Evolutionary conservation across 2,329 filamentous ascomycete species (phyloP), one percentile per base, ranked within the genome.

Genomic region (Massarina eburnea): DNA sequence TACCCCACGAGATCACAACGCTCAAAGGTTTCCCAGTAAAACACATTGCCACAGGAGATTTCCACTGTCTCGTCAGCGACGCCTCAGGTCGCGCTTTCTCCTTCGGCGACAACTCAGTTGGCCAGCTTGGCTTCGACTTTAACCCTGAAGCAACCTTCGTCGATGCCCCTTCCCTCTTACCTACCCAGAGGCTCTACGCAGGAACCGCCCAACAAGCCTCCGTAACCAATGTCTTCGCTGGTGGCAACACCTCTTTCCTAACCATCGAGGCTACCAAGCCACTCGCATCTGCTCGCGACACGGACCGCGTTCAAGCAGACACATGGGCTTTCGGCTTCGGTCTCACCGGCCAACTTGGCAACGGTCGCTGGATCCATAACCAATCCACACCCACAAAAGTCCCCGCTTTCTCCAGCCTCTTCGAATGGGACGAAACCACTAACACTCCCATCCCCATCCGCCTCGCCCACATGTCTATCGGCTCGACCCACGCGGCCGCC

Each of bases 61-160:
- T 85, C 55, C 94, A 99, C 72, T 95, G 90, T 3, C 73, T 95
- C 1, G 88, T 84, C 1, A 78, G 91, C 14, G 89, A 92, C 63
- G 81, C 81, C 48, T 77, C 86, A 41, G 92, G 92, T 14, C 82
- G 84, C 14, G 80, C 94, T 14, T 96, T 94, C 68, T 79, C 84
- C 6, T 97, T 95, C 72, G 94, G 94, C 29, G 91, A 97, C 69
- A 97, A 97, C 72, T 84, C 85, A 0, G 81, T 83, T 34, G 94
- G 94, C n/a, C 94, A 97, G 70, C 79, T 97, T 3, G 92, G 92
- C n/a, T 84, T 92, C 58, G 83, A 89, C 40, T 82, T 80, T 42
- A 83, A 83, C 39, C 67, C 80, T 0, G 80, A 85, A 21, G 75
- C 81, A 14, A 76, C 82, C 7, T 80, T 74, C 46, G 75, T 88